A percentile compares a stretch with the other conserved stretches of the same genome.
phyloP scores from a whole-genome alignment of 345 rosid species.

The Aethionema arabicum region DNA sequence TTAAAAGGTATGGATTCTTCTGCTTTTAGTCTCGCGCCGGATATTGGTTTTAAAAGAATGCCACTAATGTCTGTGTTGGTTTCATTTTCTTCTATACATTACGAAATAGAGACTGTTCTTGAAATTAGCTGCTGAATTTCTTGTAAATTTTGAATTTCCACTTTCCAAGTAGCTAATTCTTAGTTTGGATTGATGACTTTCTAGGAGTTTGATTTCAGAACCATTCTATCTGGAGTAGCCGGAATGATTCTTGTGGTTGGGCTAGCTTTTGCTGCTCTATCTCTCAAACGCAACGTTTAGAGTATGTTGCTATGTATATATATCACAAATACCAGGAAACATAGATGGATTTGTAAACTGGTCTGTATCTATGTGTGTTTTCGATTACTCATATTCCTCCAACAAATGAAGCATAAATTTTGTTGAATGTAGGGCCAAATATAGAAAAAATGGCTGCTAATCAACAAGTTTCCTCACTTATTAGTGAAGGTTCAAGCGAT shows the following conservation, averaged over 20 bases:
- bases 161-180: slow-evolving; percentile 14
- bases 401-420: not conserved
- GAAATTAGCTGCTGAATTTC: no score
- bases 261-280: slow-evolving; percentile 56
- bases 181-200: slow-evolving; percentile 51
- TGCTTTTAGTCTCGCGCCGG: no score
- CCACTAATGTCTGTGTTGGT: no score
- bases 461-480: slow-evolving; percentile 6
- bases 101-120: no score
- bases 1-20: slow-evolving; percentile 47
- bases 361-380: no score
- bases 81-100: no score
- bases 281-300: slow-evolving; percentile 45
- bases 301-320: slow-evolving; percentile 44
- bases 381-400: no score
- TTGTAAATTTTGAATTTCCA: no score
- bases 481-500: slow-evolving; percentile 37
- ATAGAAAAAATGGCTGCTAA: slow-evolving; percentile 51
- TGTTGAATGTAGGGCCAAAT: slow-evolving; percentile 47
- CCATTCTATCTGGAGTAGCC: slow-evolving; percentile 58
- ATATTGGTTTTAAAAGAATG: no score
- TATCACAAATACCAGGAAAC: not conserved
- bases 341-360: not conserved
- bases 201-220: slow-evolving; percentile 63
- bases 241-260: slow-evolving; percentile 63